Conservation (phyloP, 2,329 filamentous ascomycete genomes). For the Ascomycota sp. region DNA sequence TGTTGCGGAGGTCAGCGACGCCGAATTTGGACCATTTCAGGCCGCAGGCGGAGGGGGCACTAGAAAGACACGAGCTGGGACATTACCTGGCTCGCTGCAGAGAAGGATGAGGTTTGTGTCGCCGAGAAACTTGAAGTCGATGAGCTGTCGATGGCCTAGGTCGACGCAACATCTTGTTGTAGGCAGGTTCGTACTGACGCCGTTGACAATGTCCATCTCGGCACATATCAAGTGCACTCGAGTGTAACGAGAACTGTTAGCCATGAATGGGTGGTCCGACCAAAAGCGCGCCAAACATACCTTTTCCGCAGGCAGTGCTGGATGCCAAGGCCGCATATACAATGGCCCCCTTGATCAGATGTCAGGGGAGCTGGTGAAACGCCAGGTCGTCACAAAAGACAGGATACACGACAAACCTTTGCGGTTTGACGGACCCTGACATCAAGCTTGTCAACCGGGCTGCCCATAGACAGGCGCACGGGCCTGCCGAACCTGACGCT, state of each 20-base stretch:
- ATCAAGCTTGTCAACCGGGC: conserved; percentile 30
- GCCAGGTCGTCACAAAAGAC: too few relatives aligned
- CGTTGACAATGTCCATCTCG: conserved; percentile 30
- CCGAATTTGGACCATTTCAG: neutral
- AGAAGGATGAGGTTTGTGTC: conserved; percentile 40
- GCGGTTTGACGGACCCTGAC: conserved; percentile 28
- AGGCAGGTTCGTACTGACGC: conserved; percentile 28
- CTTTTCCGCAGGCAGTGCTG: conserved; percentile 14
- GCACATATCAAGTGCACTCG: conserved; percentile 38
- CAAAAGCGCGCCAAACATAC: conserved; percentile 8
- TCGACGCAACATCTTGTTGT: conserved; percentile 19
- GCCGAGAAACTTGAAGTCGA: conserved; percentile 49
- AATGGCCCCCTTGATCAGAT: neutral
- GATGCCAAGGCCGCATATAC: conserved; percentile 22
- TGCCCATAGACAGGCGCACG: conserved; percentile 21
- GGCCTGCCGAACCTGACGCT: conserved; percentile 46
- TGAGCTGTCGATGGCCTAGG: conserved; percentile 21
- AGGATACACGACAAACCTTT: conserved; percentile 10
- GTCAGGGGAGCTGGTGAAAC: too few relatives aligned
- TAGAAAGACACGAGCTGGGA: neutral
- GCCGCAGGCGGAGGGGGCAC: neutral
- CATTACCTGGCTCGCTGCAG: conserved; percentile 19
- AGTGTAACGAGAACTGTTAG: too few relatives aligned
- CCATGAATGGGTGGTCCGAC: too few relatives aligned
- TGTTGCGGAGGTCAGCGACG: neutral